phyloP scores from a whole-genome alignment of 495 filamentous ascomycete genomes.

The Daldinia vernicosa region DNA sequence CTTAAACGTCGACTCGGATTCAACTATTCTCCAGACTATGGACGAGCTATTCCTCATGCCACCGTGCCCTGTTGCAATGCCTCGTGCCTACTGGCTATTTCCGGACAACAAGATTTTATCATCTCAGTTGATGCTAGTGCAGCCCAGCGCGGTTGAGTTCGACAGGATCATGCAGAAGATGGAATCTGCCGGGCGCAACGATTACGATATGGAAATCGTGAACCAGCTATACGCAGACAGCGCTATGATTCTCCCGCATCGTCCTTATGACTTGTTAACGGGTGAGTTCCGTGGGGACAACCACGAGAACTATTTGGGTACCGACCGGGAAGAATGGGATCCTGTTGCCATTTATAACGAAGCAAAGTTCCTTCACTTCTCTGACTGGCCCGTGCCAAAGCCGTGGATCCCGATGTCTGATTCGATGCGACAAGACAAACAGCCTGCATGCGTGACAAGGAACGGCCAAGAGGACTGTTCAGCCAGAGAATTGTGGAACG shows the following conservation, averaged over 20 bases:
- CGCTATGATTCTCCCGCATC: conserved; percentile 79
- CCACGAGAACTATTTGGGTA: conserved; percentile 71
- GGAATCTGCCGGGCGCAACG: conserved; percentile 48
- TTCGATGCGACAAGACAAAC: conserved; percentile 60
- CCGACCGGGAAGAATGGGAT: conserved; percentile 72
- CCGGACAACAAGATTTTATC: conserved; percentile 63
- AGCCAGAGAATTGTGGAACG: conserved; percentile 73
- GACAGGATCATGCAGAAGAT: conserved; percentile 61
- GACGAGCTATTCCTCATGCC: conserved; percentile 83
- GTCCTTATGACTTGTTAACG: conserved; percentile 73
- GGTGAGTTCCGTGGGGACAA: conserved; percentile 72
- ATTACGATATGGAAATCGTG: conserved; percentile 78
- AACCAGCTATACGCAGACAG: conserved; percentile 73
- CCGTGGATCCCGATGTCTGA: conserved; percentile 75
- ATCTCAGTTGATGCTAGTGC: conserved; percentile 70
- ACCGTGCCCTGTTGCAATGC: conserved; percentile 66
- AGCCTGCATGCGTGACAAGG: conserved; percentile 62
- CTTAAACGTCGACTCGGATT: conserved; percentile 74
- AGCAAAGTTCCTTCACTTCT: conserved; percentile 82
- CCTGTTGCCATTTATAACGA: conserved; percentile 67
- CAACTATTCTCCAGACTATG: conserved; percentile 68
- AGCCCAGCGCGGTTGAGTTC: conserved; percentile 67
- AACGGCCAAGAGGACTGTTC: conserved; percentile 62
- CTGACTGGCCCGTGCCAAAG: conserved; percentile 82
- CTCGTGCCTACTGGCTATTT: conserved; percentile 75